Evolutionary conservation across 1,284 basidiomycete genomes (phyloP), one percentile per base, ranked within the genome.

Genomic region (Moesziomyces antarcticus): DNA sequence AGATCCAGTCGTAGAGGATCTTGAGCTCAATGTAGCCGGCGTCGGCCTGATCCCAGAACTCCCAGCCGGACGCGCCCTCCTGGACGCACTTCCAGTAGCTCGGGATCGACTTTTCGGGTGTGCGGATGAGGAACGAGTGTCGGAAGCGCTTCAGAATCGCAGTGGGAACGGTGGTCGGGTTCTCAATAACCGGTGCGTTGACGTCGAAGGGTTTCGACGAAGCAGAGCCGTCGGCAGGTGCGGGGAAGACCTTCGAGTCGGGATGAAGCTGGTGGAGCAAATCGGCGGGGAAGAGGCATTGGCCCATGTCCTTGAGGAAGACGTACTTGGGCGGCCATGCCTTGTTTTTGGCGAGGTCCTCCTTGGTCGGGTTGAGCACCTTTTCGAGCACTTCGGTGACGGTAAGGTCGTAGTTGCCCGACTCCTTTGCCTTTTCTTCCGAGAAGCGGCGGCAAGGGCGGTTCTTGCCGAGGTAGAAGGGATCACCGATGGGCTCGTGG

Each of bases 241-340:
- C 57, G n/a, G 71, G 75, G 61, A 78, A 82, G 10, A 78, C 70
- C 24, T 68, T 71, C 21, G 80, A 82, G 21, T 70, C 50, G 3
- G 75, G 73, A 48, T 82, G 79, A 25, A 82, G 67, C 46, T 63
- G 66, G 27, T 67, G 60, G 16, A 82, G 59, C n/a, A 65, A 25
- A 5, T 64, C 56, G 50, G 65, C 66, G 13, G 71, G 54, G 67
- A 82, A 78, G 45, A 80, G 61, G 51, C 77, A 82, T 48, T 79
- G 80, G 33, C 79, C 80, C 80, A 82, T 82, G 45, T 82, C 80
- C 62, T 81, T 81, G 61, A 81, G 73, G 55, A 81, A 81, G 41
- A 81, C 46, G 53, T 77, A 81, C 52, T 73, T 73, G 59, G 64
- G 71, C 3, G 67, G 63, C 45, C 57, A 73, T 1, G 53, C 20